Conservation (phyloP, 2,329 filamentous ascomycete species). For the Aspergillus sp. region DNA sequence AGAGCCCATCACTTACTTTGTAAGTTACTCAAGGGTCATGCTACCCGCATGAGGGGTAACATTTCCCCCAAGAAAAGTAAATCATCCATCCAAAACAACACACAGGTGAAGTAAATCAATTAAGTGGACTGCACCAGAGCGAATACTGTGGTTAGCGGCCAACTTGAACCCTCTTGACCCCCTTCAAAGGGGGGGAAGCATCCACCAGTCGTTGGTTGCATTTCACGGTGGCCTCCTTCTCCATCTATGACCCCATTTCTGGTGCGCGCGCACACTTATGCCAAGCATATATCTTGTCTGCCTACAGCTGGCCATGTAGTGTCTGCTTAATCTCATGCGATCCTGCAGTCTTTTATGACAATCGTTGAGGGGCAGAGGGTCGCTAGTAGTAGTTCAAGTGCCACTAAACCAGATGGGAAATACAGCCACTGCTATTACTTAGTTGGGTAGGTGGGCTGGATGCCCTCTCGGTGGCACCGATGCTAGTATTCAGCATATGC, state of each 20-base stretch:
- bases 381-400: not conserved
- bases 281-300: constrained; percentile 3
- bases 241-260: not conserved
- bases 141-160: not conserved
- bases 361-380: not conserved
- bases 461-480: not conserved
- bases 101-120: not conserved
- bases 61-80: not conserved
- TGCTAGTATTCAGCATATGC: not conserved
- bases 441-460: not conserved
- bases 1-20: not conserved
- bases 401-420: not conserved
- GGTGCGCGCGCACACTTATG: not conserved
- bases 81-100: not conserved
- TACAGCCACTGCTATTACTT: not conserved
- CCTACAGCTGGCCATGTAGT: not conserved
- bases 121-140: not conserved
- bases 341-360: not conserved
- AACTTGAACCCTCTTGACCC: not conserved
- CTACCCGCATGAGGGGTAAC: constrained; percentile 3
- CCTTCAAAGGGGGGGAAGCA: not conserved
- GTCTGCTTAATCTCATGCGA: not conserved
- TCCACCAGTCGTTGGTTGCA: not conserved
- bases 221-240: not conserved
- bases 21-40: not conserved